Conservation (phyloP, 345 rosid species). For the Trapa incisa region DNA sequence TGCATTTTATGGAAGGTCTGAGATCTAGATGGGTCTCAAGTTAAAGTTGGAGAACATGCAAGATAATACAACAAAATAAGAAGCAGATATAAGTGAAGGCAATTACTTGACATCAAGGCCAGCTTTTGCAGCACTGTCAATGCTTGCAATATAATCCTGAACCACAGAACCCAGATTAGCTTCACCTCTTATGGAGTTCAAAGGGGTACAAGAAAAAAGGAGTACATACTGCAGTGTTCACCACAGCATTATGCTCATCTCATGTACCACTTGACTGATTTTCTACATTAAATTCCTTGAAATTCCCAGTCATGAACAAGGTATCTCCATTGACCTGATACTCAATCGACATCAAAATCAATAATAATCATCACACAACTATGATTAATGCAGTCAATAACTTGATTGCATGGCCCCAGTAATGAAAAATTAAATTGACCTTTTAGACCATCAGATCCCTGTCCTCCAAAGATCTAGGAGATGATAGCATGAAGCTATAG, state of each 20-base stretch:
- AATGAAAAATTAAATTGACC: not conserved
- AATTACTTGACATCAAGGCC: constrained; percentile 62
- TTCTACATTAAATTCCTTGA: constrained; percentile 81
- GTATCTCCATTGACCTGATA: constrained; percentile 93
- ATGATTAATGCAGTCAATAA: not conserved
- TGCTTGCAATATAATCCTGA: constrained; percentile 86
- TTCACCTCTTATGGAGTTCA: constrained; percentile 1
- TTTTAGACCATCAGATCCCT: not conserved
- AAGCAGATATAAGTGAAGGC: constrained; percentile 7
- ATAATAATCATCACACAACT: not conserved
- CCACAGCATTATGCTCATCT: constrained; percentile 76
- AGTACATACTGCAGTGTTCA: constrained; percentile 66
- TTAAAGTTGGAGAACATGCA: not conserved
- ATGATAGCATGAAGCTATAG: too few relatives aligned
- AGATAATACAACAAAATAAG: not conserved
- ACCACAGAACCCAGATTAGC: constrained; percentile 3
- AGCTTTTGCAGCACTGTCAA: constrained; percentile 46
- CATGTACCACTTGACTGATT: constrained; percentile 51
- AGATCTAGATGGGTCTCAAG: not conserved
- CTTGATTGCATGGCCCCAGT: not conserved
- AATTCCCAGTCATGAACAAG: constrained; percentile 69
- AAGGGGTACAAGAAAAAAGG: constrained; percentile 1
- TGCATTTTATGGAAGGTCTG: not conserved
- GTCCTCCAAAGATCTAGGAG: not conserved
- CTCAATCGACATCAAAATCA: not conserved